Base-by-base conservation (phyloP, 2,329 filamentous ascomycete species). In the Epicoccum sorghinum region DNA sequence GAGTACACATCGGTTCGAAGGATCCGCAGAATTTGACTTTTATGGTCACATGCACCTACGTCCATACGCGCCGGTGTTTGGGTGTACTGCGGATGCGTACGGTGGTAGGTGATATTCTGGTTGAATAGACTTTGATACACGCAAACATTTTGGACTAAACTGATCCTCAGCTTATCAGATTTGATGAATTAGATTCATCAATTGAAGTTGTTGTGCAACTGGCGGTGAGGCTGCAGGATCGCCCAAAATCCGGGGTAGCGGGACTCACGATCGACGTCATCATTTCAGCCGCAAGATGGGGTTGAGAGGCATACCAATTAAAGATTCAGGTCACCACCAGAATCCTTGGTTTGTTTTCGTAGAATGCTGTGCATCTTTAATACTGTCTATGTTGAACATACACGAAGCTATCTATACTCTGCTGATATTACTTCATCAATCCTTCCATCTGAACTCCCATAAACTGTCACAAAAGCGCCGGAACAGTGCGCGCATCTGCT, bases 221-320 rank as follows among this genome's bases (percentile, higher is more conserved):
- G 32, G 52, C 47, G 52, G 47, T 46, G 47, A 55, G 42, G 36
- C 52, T 49, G 30, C 36, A 49, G 45, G 38, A 42, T 41, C 41
- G 24, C 23, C 29, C 24, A 40, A 29, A 50, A 56, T 55, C 54
- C 27, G 54, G 54, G 51, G 54, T 60, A 57, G 40, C 32, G 37
- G 30, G 18, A 18, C 12, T 44, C 24, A 14, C 14, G 25, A 52
- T 41, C 48, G 48, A 52, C 40, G 53, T 56, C 53, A 56, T 36
- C n/a, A 6, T 10, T 7, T 27, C 9, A 40, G 33, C 27, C 13
- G 35, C n/a, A 24, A 33, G 9, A 14, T 10, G 18, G 12, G 12
- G 5, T 35, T 10, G 13, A n/a, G 27, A 12, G 23, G 7, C 7
- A 23, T 7, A 13, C 4, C 29, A 12, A 12, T 7, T 5, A 22